phyloP scores from a whole-genome alignment of 2,329 filamentous ascomycete species.

The Cordyceps cicadae region DNA sequence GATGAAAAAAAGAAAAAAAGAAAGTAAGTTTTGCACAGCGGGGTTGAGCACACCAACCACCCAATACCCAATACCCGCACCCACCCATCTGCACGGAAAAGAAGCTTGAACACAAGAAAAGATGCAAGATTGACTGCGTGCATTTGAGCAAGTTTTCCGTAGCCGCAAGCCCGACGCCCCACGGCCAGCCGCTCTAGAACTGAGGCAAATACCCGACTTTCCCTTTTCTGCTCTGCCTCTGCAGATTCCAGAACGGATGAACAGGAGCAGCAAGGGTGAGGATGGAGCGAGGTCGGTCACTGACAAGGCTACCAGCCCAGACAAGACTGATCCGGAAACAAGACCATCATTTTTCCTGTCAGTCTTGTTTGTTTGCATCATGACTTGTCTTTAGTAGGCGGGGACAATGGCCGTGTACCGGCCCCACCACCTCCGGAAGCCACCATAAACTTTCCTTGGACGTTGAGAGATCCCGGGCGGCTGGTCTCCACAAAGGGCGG shows the following conservation, averaged over 20 bases:
- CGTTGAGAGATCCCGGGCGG: neutral
- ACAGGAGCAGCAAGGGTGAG: neutral
- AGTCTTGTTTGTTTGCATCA: neutral
- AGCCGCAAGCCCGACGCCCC: neutral
- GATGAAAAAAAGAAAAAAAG: neutral
- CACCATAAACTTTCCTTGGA: neutral
- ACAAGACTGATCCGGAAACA: neutral
- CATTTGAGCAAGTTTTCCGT: constrained; percentile 34
- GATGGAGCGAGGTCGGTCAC: neutral
- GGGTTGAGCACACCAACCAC: neutral
- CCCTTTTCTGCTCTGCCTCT: neutral
- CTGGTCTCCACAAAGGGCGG: neutral
- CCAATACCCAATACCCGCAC: no score
- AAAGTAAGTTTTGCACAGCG: neutral
- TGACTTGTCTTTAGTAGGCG: neutral
- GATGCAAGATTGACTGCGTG: constrained; percentile 26
- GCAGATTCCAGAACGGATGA: neutral
- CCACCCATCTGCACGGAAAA: neutral
- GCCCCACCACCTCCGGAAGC: constrained; percentile 5
- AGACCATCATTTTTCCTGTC: neutral
- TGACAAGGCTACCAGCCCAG: neutral
- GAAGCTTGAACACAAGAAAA: constrained; percentile 10
- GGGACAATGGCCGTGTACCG: neutral
- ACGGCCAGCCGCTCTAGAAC: constrained; percentile 3
- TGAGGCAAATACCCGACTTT: neutral